Conservation (phyloP, 805 yeast genomes). For the Saccharomycopsis javanensis region DNA sequence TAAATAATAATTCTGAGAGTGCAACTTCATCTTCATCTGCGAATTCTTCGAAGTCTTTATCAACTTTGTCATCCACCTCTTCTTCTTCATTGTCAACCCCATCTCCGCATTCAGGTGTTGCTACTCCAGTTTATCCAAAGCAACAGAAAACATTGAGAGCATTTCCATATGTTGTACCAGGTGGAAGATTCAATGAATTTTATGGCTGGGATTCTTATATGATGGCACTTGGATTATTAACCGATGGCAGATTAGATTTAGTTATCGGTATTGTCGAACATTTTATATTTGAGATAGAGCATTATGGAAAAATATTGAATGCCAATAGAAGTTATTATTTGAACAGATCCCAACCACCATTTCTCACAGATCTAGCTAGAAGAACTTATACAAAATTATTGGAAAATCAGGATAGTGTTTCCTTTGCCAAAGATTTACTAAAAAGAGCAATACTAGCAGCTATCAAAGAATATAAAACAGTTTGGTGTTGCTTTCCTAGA, state of each 20-base stretch:
- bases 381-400: slow-evolving; percentile 50
- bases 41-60: neutral
- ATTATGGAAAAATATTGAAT: slow-evolving; percentile 87
- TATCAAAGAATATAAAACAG: slow-evolving; percentile 70
- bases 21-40: neutral
- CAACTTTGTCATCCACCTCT: neutral
- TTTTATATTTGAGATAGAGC: slow-evolving; percentile 78
- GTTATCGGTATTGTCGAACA: slow-evolving; percentile 89
- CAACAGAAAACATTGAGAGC: slow-evolving; percentile 40
- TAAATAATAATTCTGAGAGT: neutral
- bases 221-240: slow-evolving; percentile 74
- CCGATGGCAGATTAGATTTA: slow-evolving; percentile 53
- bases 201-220: slow-evolving; percentile 98
- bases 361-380: slow-evolving; percentile 84
- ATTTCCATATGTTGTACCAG: slow-evolving; percentile 89
- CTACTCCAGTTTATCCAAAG: neutral
- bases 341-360: slow-evolving; percentile 94
- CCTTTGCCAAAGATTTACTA: slow-evolving; percentile 51
- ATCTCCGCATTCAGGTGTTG: neutral
- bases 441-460: slow-evolving; percentile 64
- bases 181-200: slow-evolving; percentile 94
- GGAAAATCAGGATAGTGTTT: slow-evolving; percentile 34
- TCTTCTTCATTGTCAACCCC: neutral
- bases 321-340: slow-evolving; percentile 90
- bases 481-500: slow-evolving; percentile 75